Evolutionary conservation across 2,329 filamentous ascomycete genomes (phyloP).

Genomic region (Phoma sp.): DNA sequence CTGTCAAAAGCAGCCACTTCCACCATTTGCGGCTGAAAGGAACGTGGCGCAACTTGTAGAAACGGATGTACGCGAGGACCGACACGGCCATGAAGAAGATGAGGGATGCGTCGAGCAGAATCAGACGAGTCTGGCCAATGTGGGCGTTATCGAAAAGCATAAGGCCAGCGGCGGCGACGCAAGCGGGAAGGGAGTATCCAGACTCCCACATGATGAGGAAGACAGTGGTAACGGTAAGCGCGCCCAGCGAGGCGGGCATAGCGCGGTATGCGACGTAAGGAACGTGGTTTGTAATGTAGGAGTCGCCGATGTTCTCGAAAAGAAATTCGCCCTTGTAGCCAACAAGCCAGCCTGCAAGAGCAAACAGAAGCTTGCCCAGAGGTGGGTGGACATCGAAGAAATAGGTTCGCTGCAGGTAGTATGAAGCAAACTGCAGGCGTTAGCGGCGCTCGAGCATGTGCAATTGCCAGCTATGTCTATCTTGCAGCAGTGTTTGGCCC

Average conservation of each 20-base stretch:
- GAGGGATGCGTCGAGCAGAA: slow-evolving; percentile 90
- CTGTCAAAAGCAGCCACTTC: slow-evolving; percentile 98
- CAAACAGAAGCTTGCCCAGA: slow-evolving; percentile 97
- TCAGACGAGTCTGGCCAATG: slow-evolving; percentile 93
- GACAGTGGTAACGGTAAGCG: slow-evolving; percentile 89
- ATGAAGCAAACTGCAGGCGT: slow-evolving; percentile 58
- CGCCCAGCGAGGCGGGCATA: slow-evolving; percentile 88
- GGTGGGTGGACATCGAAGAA: slow-evolving; percentile 99
- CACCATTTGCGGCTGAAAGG: slow-evolving; percentile 97
- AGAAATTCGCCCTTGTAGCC: slow-evolving; percentile 97
- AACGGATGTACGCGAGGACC: slow-evolving; percentile 91
- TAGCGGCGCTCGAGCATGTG: slow-evolving; percentile 20
- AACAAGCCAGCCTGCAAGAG: slow-evolving; percentile 94
- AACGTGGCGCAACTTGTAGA: slow-evolving; percentile 92
- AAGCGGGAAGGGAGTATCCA: slow-evolving; percentile 93
- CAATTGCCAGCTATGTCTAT: slow-evolving; percentile 1
- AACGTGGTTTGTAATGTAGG: slow-evolving; percentile 95
- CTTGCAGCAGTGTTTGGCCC: neutral
- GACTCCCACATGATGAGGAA: slow-evolving; percentile 99
- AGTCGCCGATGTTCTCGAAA: slow-evolving; percentile 99
- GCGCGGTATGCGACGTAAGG: slow-evolving; percentile 96
- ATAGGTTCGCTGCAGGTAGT: slow-evolving; percentile 95
- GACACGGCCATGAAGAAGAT: slow-evolving; percentile 97
- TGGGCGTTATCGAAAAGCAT: slow-evolving; percentile 97
- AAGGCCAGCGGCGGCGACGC: slow-evolving; percentile 81